Evolutionary conservation across 495 filamentous ascomycete genomes (phyloP), one percentile per base, ranked within the genome.

Genomic region (Xylaria castorea): DNA sequence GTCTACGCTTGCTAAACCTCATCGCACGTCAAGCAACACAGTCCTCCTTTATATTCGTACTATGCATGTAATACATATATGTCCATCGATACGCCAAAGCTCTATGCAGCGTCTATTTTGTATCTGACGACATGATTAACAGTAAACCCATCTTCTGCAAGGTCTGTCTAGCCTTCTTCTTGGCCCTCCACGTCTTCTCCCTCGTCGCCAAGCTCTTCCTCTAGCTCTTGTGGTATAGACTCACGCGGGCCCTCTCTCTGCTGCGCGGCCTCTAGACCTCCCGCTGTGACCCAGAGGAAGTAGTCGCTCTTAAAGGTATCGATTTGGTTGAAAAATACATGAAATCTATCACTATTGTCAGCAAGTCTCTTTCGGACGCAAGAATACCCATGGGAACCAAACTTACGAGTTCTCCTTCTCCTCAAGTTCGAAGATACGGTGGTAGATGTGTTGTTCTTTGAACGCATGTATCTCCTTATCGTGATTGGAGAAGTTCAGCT

Each of bases 391-490:
- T 22, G 48, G 34, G 27, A 34, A 40, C 30, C 4, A 6, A 58
- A 88, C 91, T 83, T 85, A 95, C 92, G 87, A 84, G 74, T 93
- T 89, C 70, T 90, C 87, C 77, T 92, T 87, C 80, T 95, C 91
- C 81, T 98, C 96, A 74, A 96, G 90, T 44, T 92, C 88, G 83
- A 95, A 98, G 71, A 98, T 97, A 16, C 93, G 86, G 75, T 91
- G 87, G 77, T 99, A 99, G 63, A 99, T 98, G 81, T 97, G 91
- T 72, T 90, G 82, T 79, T 97, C 92, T 84, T 97, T 98, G 80
- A 99, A 99, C 72, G 90, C 91, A 66, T 89, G 83, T 74, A 99
- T 94, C 81, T 93, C 88, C 73, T 88, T 87, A 63, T 94, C 86
- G 75, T 91, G 93, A 70, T 90, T 91, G 40, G 85, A 83, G 78